These are phyloP conservation scores for Psilocybe azurescens DNA, from an alignment of 768 basidiomycete species.

Conservation along the genomic window DNA sequence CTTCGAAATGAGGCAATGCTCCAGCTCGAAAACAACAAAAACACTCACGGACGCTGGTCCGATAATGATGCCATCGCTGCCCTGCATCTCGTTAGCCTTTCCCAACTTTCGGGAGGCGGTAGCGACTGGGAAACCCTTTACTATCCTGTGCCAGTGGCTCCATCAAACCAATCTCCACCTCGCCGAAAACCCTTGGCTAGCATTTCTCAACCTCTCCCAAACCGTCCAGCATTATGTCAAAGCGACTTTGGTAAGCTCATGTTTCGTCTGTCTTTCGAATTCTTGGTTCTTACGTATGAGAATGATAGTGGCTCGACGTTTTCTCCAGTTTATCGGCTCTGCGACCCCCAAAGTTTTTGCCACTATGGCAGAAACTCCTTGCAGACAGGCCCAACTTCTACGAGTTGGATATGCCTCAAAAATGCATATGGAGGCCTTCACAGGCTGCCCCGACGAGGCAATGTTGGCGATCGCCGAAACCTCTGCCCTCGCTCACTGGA, in stretches of 20 bases:
- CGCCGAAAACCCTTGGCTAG: constrained; percentile 68
- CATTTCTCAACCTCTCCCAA: constrained; percentile 58
- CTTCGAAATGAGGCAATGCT: constrained; percentile 74
- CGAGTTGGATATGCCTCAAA: constrained; percentile 41
- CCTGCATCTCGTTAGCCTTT: constrained; percentile 76
- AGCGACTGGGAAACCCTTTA: constrained; percentile 75
- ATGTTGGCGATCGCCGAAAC: constrained; percentile 78
- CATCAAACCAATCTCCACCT: constrained; percentile 64
- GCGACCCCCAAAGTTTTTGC: constrained; percentile 68
- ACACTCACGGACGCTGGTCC: constrained; percentile 55
- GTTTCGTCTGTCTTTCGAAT: constrained; percentile 3
- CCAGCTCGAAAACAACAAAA: constrained; percentile 61
- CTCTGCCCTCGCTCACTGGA: constrained; percentile 79
- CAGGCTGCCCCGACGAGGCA: constrained; percentile 81
- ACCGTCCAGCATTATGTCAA: constrained; percentile 67
- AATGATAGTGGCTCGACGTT: constrained; percentile 75
- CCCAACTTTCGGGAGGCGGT: constrained; percentile 69
- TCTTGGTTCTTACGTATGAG: constrained; percentile 21
- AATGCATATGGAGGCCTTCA: constrained; percentile 69
- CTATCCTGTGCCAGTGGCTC: constrained; percentile 80
- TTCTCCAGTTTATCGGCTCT: constrained; percentile 67
- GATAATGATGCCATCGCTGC: constrained; percentile 82
- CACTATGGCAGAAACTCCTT: constrained; percentile 71
- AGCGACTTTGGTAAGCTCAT: constrained; percentile 67
- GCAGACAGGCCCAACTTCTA: constrained; percentile 55